Conservation (phyloP, 495 filamentous ascomycete genomes). For the Hypoxylon trugodes region DNA sequence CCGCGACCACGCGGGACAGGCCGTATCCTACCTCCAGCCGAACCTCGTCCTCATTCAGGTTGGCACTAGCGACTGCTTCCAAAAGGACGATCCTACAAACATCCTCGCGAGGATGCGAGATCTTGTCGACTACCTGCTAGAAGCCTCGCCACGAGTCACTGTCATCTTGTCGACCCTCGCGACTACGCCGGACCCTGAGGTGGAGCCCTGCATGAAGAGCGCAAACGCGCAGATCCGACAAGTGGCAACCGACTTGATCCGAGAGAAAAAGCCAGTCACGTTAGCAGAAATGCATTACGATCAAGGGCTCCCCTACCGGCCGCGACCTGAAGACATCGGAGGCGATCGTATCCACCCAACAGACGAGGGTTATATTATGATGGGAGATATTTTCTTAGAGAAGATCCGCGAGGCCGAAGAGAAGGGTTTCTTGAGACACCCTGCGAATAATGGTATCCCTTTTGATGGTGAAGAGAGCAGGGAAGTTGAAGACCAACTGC, state of each 20-base stretch:
- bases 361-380: slow-evolving; percentile 55
- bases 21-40: slow-evolving; percentile 39
- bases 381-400: slow-evolving; percentile 54
- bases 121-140: slow-evolving; percentile 35
- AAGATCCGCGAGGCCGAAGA: slow-evolving; percentile 45
- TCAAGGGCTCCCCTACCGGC: slow-evolving; percentile 39
- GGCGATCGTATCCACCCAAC: slow-evolving; percentile 50
- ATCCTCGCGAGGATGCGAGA: slow-evolving; percentile 40
- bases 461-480: slow-evolving; percentile 36
- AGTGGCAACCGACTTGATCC: slow-evolving; percentile 46
- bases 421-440: slow-evolving; percentile 46
- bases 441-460: slow-evolving; percentile 44
- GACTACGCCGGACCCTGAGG: slow-evolving; percentile 37
- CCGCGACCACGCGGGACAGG: slow-evolving; percentile 24
- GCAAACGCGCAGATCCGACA: slow-evolving; percentile 44
- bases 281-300: slow-evolving; percentile 41
- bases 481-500: slow-evolving; percentile 36
- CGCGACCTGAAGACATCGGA: slow-evolving; percentile 39
- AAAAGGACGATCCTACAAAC: slow-evolving; percentile 37
- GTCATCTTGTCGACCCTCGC: slow-evolving; percentile 37
- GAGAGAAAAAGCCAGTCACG: slow-evolving; percentile 41
- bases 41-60: slow-evolving; percentile 45
- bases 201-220: slow-evolving; percentile 44
- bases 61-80: slow-evolving; percentile 45
- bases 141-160: slow-evolving; percentile 35